A percentile compares a stretch with the other conserved stretches of the same genome.
These are phyloP conservation scores for Cladorrhinum samala DNA, from an alignment of 495 filamentous ascomycete genomes.

Conservation along the genomic window DNA sequence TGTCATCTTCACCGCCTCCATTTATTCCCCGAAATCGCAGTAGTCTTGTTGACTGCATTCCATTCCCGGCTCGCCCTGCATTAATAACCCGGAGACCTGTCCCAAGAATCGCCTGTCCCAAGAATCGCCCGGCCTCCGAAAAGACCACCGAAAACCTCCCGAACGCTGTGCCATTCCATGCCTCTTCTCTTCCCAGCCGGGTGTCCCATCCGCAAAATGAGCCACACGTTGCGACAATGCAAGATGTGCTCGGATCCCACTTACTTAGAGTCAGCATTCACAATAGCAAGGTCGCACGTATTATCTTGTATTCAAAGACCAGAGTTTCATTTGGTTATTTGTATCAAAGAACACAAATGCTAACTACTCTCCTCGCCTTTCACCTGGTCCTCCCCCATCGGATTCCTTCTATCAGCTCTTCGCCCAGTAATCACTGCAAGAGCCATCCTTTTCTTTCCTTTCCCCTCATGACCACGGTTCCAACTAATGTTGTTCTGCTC, in stretches of 20 bases:
- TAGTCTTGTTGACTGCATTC: no score
- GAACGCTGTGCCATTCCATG: no score
- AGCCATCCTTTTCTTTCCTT: background rate
- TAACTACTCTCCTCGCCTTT: background rate
- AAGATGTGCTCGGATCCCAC: no score
- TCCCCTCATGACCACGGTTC: background rate
- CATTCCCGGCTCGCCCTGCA: no score
- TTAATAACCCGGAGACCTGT: no score
- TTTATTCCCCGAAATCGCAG: no score
- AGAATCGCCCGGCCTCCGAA: no score
- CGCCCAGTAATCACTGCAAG: background rate
- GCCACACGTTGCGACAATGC: background rate
- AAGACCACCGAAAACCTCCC: no score
- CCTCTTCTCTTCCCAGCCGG: no score
- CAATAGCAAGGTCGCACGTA: background rate
- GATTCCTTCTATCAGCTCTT: background rate
- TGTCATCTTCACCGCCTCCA: no score
- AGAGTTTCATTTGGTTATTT: constrained; percentile 1
- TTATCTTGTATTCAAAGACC: background rate
- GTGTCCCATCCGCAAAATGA: background rate
- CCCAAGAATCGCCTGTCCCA: no score
- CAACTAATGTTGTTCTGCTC: background rate
- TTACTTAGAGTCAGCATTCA: no score
- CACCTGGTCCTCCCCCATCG: background rate
- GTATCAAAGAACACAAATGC: constrained; percentile 5